Evolutionary conservation across 768 basidiomycete genomes (phyloP).

Genomic region (Lactarius sanguifluus): DNA sequence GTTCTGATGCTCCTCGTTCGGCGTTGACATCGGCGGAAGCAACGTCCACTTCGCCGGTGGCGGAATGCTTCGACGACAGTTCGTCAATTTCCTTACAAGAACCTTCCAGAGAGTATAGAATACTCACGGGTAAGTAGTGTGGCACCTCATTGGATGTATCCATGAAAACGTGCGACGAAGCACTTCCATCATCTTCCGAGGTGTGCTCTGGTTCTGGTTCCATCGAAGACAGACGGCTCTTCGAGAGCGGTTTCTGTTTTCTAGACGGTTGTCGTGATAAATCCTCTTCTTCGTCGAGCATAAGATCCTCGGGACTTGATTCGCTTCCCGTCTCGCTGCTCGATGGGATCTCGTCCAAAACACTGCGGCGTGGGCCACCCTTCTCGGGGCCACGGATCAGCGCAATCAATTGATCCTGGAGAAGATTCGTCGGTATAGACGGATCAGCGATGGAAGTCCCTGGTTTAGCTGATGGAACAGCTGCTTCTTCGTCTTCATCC

Average conservation of each 20-base stretch:
- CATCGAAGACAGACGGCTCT: background rate
- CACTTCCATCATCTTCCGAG: slow-evolving; percentile 16
- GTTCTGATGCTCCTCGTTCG: background rate
- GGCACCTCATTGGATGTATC: slow-evolving; percentile 17
- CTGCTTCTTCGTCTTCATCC: background rate
- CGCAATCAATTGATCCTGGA: slow-evolving; percentile 15
- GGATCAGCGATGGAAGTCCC: background rate
- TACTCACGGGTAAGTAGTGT: slow-evolving; percentile 15
- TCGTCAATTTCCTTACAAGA: slow-evolving; percentile 6
- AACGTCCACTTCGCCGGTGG: background rate
- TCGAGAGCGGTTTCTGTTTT: slow-evolving; percentile 2
- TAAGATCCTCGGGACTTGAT: slow-evolving; percentile 19
- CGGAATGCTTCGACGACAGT: background rate
- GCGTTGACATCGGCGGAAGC: background rate
- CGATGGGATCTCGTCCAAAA: slow-evolving; percentile 28
- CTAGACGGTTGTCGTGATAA: slow-evolving; percentile 6
- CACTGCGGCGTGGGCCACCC: slow-evolving; percentile 20
- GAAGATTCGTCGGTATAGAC: slow-evolving; percentile 2
- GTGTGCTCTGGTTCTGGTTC: slow-evolving; percentile 18
- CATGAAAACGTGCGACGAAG: slow-evolving; percentile 21
- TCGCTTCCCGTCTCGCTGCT: slow-evolving; percentile 21
- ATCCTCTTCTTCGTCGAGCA: slow-evolving; percentile 29
- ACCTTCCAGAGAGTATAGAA: background rate
- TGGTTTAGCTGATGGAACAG: background rate
- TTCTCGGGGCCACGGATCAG: slow-evolving; percentile 22